phyloP scores from a whole-genome alignment of 306 rosid genomes.

The Glycyrrhiza uralensis region DNA sequence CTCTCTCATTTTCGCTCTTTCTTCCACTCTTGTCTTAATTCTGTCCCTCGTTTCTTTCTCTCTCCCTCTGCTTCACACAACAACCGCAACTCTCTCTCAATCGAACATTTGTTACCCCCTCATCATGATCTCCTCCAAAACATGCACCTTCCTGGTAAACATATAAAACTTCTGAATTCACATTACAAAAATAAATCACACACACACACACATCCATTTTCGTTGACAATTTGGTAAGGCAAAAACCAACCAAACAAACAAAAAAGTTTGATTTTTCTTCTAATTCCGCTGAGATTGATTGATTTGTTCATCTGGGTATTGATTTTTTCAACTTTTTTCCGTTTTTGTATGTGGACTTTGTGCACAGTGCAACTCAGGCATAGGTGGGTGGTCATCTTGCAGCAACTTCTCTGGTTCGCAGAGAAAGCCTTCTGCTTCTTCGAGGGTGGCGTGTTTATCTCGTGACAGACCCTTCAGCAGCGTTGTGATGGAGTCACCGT shows the following conservation, averaged over 20 bases:
- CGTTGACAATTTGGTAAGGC: not conserved
- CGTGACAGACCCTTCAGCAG: conserved; percentile 38
- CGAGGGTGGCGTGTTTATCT: conserved; percentile 48
- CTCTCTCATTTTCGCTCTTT: conserved; percentile 22
- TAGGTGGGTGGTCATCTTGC: conserved; percentile 30
- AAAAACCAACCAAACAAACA: not conserved
- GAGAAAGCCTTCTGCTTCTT: conserved; percentile 34
- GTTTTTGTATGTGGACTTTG: not conserved
- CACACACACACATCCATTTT: too few species aligned
- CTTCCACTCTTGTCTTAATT: not conserved
- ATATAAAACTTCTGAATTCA: conserved; percentile 14
- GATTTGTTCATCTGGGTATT: not conserved
- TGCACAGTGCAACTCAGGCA: conserved; percentile 44
- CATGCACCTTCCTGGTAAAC: conserved; percentile 49
- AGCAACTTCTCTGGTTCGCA: too few species aligned
- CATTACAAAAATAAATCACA: too few species aligned
- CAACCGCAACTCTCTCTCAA: conserved; percentile 36
- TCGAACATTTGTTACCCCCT: conserved; percentile 34
- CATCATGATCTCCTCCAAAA: conserved; percentile 52
- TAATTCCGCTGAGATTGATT: not conserved
- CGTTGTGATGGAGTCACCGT: conserved; percentile 46
- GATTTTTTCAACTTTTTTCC: not conserved
- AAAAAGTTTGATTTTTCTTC: not conserved
- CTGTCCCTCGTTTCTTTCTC: not conserved
- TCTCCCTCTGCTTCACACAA: not conserved